Evolutionary conservation across 495 filamentous ascomycete species (phyloP).

Genomic region (Platismatia glauca): DNA sequence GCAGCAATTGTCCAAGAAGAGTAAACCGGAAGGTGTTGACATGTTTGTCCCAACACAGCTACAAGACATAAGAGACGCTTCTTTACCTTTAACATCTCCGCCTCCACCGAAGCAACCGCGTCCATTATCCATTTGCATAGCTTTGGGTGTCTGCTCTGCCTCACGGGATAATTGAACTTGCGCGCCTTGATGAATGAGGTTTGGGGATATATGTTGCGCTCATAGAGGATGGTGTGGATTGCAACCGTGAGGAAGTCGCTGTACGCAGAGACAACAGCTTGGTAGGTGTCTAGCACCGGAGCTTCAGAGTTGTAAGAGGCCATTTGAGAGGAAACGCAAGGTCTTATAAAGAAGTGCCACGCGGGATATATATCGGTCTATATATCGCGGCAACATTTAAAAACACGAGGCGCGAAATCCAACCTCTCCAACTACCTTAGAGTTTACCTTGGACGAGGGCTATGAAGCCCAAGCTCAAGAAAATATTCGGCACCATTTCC

Average conservation of each 20-base stretch:
- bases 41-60: background rate
- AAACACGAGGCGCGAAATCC: too few species aligned
- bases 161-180: slow-evolving; percentile 82
- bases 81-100: slow-evolving; percentile 57
- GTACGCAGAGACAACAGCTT: slow-evolving; percentile 48
- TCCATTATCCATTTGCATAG: slow-evolving; percentile 88
- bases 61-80: background rate
- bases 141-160: slow-evolving; percentile 80
- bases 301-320: slow-evolving; percentile 20
- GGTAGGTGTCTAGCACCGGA: slow-evolving; percentile 32
- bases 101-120: slow-evolving; percentile 65
- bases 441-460: too few species aligned
- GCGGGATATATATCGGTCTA: too few species aligned
- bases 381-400: too few species aligned
- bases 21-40: background rate
- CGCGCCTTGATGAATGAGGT: slow-evolving; percentile 71
- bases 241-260: slow-evolving; percentile 75
- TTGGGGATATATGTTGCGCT: slow-evolving; percentile 73
- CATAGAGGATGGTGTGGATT: slow-evolving; percentile 89
- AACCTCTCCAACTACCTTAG: too few species aligned
- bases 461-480: too few species aligned
- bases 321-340: slow-evolving; percentile 11
- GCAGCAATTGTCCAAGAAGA: background rate
- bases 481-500: too few species aligned
- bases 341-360: too few species aligned